Base-by-base conservation (phyloP, 164 flowering plant species). In the Houttuynia cordata region DNA sequence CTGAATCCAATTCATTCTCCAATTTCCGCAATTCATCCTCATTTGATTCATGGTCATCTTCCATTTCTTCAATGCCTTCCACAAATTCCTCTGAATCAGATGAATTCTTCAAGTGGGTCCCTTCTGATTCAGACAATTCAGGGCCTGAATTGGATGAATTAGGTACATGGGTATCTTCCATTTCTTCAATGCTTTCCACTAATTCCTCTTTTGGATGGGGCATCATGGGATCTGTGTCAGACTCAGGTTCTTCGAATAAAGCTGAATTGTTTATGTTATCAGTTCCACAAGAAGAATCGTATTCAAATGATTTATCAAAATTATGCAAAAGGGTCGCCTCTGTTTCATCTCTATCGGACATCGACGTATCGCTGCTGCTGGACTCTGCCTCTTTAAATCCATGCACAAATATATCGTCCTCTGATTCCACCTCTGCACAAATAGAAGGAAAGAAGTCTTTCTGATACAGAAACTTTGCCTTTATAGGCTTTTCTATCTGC, bases 371-470 rank as follows among this genome's bases (percentile, higher is more conserved):
- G 15, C 72, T 71, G 24, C 8, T 9, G 45, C 40, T 53, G 0
- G 81, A 72, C 67, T 75, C 81, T 19, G 68, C 17, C 13, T 63
- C 52, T 8, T 53, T 66, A 59, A 72, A 72, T 40, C 41, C 50
- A 50, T 68, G 61, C 4, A 80, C 72, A 41, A 64, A 64, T 19
- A 59, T 69, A 45, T 68, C 71, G 57, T 34, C 57, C 30, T 66
- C 61, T 0, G 82, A 78, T 18, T 77, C 85, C 0, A 75, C 62
- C 22, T 79, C 81, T 37, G 78, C 73, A 71, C 75, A 80, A 8
- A 13, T 9, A 8, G 61, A 67, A 54, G 41, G 69, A n/a, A 39
- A 23, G n/a, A 76, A 69, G 53, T 74, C 71, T 30, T 63, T 64
- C 41, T 73, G 80, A 9, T 62, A n/a, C 57, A 67, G 52, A 54